Base-by-base conservation (phyloP, 768 basidiomycete species). In the Collybiopsis luxurians region DNA sequence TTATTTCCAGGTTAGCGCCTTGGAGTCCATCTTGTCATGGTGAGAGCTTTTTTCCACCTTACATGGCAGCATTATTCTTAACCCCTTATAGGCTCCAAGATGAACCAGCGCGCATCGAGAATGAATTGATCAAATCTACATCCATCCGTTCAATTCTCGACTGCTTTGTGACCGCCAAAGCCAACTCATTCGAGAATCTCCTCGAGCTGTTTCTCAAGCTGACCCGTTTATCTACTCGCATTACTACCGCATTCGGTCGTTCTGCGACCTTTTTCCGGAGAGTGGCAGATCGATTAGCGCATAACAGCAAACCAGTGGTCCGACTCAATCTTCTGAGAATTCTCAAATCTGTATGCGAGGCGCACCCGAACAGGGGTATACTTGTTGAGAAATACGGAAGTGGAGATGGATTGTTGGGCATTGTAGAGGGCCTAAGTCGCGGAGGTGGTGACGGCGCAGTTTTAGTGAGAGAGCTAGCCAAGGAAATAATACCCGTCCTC, bases 21-120 rank as follows among this genome's bases (percentile, higher is more conserved):
- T 98, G 56, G 97, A 99, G 67, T 85, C 95, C 6, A 84, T 98
- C 28, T 70, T 94, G 10, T 89, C 91, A 0, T 99, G 96, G 95
- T 92, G 60, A 60, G 83, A 1, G 6, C 2, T 42, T 1, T 56
- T 36, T 26, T 23, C 5, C 11, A 13, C n/a, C n/a, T n/a, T n/a
- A n/a, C n/a, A n/a, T n/a, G n/a, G n/a, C n/a, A n/a, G n/a, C n/a
- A n/a, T n/a, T n/a, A n/a, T n/a, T n/a, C n/a, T n/a, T n/a, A n/a
- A n/a, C n/a, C n/a, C n/a, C n/a, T n/a, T n/a, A n/a, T 23, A 95
- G 92, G 94, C 75, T 98, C 34, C 91, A 95, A 75, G 97, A 98
- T 64, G 97, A 99, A 72, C 92, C 91, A 1, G 86, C 92, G 1
- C 83, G 94, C 53, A 90, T 99, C 5, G 97, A 98, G 68, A 95